Evolutionary conservation across 208 protist genomes (phyloP), one percentile per base, ranked within the genome.

Genomic region (Vickermania spadyakhi): DNA sequence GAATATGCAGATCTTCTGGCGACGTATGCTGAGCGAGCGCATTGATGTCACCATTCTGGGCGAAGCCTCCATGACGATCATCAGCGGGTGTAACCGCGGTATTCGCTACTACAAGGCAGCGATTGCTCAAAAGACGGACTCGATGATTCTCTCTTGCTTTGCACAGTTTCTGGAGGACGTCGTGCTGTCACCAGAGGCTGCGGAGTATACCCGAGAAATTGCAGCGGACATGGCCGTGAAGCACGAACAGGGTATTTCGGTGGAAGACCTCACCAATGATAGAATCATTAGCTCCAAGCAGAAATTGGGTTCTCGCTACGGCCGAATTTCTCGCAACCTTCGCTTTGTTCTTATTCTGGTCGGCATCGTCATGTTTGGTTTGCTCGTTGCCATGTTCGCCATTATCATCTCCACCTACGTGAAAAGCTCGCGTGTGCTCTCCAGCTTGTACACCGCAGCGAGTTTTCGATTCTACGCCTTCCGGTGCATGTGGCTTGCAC

Each of bases 111-210:
- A 74, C 58, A n/a, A 30, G 31, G 27, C 52, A 3, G 61, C 58
- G 27, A 60, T 77, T 27, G 14, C 30, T 13, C 52, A 68, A 21
- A 29, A 60, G 4, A 27, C 28, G 25, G 72, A 75, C 63, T 13
- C 58, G n/a, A 11, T 4, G 49, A 31, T 42, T 11, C 26, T 65
- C 29, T 25, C 59, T 3, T 56, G 67, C 30, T 77, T 75, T 50
- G 72, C 72, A 3, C 66, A 70, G 68, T 77, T 77, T 30, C 58
- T 77, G 2, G 63, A 73, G 18, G 59, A 77, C 3, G 72, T 77
- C 3, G 27, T 68, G n/a, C 21, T 77, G 31, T 61, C 73, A 50
- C 26, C 11, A 2, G 62, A 71, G 21, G 42, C 21, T 14, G 72
- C 72, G 5, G 22, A 23, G 31, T 41, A 51, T 7, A 66, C 52